Base-by-base conservation (phyloP, 2,329 filamentous ascomycete species). In the Grosmannia penicillata region DNA sequence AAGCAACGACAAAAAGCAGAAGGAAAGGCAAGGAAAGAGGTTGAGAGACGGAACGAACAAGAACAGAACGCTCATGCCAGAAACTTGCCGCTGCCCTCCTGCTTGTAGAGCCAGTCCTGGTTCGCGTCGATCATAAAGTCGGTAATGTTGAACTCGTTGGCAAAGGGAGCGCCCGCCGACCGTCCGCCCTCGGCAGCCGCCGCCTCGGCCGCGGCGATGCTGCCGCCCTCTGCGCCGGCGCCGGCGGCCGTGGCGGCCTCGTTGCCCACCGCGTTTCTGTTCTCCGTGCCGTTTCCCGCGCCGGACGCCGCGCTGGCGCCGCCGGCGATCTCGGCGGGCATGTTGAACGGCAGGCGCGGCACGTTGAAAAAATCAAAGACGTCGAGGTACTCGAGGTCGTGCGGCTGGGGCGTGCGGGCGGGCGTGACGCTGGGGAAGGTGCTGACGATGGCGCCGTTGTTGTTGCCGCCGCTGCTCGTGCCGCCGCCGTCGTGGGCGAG, bases 331-430 rank as follows among this genome's bases (percentile, higher is more conserved):
- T 47, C 50, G 14, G 39, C 43, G 22, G 51, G 46, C 11, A 60
- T 57, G 23, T 60, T 60, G 18, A 70, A 57, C 0, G 72, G 70
- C 19, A 94, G 61, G 15, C 85, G 66, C 1, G 87, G 87, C 40
- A 93, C 76, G 53, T 94, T 94, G 66, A 94, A 95, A 53, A 93
- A 94, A 49, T 91, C 84, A 54, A 95, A 94, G 0, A 94, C 82
- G 49, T 94, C 86, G 3, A 94, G 64, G 53, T 93, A 93, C 54
- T 93, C 87, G 4, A 94, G 64, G 51, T 93, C 85, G 48, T 91
- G 84, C 2, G 81, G 72, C 9, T 76, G 81, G 1, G 83, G 82
- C 23, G 78, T 81, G 45, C 75, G 70, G 2, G 72, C 70, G 2
- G 76, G 74, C 1, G 76, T 78, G 18, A 64, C 58, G 47, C 65